Percentiles rank a stretch among this genome's conserved stretches.
These are phyloP conservation scores for Ophiocordyceps robertsii DNA, from an alignment of 2,329 filamentous ascomycete species.

Conservation along the genomic window DNA sequence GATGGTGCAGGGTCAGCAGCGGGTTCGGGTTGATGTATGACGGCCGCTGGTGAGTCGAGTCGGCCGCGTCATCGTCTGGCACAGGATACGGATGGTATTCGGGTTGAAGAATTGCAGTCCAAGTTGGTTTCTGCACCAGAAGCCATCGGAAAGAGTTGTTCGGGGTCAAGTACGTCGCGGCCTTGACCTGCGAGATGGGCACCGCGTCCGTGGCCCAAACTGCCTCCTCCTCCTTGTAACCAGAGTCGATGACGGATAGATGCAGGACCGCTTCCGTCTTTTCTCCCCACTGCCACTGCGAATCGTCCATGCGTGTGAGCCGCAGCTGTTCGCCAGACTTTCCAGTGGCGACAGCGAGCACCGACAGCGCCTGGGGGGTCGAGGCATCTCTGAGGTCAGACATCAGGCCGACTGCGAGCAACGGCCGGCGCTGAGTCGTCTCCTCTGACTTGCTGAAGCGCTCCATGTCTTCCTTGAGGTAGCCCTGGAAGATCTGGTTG, in stretches of 20 bases:
- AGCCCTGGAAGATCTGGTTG: slow-evolving; percentile 15
- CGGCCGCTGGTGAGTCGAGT: slow-evolving; percentile 12
- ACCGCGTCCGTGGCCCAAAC: slow-evolving; percentile 40
- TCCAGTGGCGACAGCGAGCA: slow-evolving; percentile 39
- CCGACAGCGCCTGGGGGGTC: slow-evolving; percentile 14
- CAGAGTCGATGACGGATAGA: slow-evolving; percentile 27
- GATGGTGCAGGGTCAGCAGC: slow-evolving; percentile 35
- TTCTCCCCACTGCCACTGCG: slow-evolving; percentile 40
- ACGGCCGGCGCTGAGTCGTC: slow-evolving; percentile 7
- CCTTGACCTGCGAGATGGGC: slow-evolving; percentile 38
- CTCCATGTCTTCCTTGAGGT: slow-evolving; percentile 23
- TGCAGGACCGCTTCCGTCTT: slow-evolving; percentile 31
- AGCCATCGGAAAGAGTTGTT: slow-evolving; percentile 33
- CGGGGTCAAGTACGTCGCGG: slow-evolving; percentile 24
- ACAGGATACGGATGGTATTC: slow-evolving; percentile 28
- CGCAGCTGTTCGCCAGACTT: slow-evolving; percentile 44
- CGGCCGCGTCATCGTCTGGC: slow-evolving; percentile 6
- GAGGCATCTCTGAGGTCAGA: slow-evolving; percentile 21
- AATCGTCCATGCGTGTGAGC: slow-evolving; percentile 34
- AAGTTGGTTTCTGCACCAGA: slow-evolving; percentile 37
- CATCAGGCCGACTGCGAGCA: slow-evolving; percentile 45
- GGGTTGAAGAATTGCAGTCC: slow-evolving; percentile 38
- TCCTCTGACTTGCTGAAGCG: slow-evolving; percentile 15
- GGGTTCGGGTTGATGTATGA: slow-evolving; percentile 44
- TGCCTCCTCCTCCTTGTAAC: slow-evolving; percentile 30